Evolutionary conservation across 2,329 filamentous ascomycete genomes (phyloP).

Genomic region (Diatrype stigma): DNA sequence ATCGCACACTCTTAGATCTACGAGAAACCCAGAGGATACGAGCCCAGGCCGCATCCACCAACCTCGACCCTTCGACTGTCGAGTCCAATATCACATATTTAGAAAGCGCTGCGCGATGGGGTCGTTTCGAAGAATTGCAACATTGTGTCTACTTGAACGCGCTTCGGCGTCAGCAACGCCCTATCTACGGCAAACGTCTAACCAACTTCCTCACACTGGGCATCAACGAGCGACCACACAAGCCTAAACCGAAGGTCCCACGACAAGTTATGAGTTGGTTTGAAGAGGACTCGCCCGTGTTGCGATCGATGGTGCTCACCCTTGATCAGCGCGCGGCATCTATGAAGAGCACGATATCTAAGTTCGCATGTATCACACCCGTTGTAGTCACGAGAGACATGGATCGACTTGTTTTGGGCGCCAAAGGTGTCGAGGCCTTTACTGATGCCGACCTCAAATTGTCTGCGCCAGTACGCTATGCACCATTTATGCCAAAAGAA

Average conservation of each 20-base stretch:
- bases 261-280: slow-evolving; percentile 69
- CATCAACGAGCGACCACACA: slow-evolving; percentile 53
- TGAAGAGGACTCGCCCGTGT: slow-evolving; percentile 60
- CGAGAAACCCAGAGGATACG: slow-evolving; percentile 65
- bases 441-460: slow-evolving; percentile 53
- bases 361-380: slow-evolving; percentile 90
- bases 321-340: slow-evolving; percentile 67
- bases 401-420: slow-evolving; percentile 62
- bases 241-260: slow-evolving; percentile 57
- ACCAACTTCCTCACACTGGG: slow-evolving; percentile 69
- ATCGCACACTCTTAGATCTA: slow-evolving; percentile 64
- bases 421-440: slow-evolving; percentile 53
- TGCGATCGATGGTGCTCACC: slow-evolving; percentile 68
- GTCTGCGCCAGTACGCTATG: slow-evolving; percentile 52
- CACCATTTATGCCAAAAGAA: slow-evolving; percentile 53
- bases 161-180: slow-evolving; percentile 72
- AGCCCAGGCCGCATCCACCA: slow-evolving; percentile 50
- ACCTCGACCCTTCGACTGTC: slow-evolving; percentile 62
- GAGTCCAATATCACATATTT: slow-evolving; percentile 68
- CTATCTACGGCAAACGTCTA: slow-evolving; percentile 77
- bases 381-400: slow-evolving; percentile 80
- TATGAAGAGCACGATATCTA: slow-evolving; percentile 72
- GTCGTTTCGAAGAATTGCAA: slow-evolving; percentile 72
- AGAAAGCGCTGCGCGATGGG: slow-evolving; percentile 66
- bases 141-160: slow-evolving; percentile 78